Evolutionary conservation across 345 rosid genomes (phyloP).

Genomic region (Gossypium mustelinum): DNA sequence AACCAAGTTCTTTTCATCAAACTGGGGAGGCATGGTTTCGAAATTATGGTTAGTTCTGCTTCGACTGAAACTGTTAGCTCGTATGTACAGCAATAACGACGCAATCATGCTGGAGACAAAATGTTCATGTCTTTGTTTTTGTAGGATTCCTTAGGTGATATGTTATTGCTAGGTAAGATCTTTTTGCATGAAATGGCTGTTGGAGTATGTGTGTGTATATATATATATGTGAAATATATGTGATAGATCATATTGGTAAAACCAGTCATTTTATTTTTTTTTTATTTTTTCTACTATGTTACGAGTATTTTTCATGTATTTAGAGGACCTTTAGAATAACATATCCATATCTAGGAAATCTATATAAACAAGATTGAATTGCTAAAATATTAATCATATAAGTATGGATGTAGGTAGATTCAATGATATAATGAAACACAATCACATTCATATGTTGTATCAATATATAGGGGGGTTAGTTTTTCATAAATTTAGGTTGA

Average conservation of each 20-base stretch:
- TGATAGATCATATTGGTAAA: background rate
- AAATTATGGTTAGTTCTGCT: background rate
- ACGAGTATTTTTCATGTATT: background rate
- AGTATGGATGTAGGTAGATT: no score
- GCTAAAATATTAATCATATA: no score
- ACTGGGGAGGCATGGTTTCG: conserved; percentile 6
- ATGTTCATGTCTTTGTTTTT: background rate
- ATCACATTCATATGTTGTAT: no score
- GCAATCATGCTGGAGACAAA: background rate
- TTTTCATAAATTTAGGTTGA: no score
- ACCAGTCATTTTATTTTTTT: background rate
- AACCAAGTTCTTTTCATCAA: background rate
- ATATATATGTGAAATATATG: background rate
- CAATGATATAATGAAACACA: no score
- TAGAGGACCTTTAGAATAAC: no score
- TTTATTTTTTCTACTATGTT: background rate
- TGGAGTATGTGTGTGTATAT: conserved; percentile 1
- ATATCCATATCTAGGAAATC: no score
- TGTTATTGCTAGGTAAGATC: background rate
- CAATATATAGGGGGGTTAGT: no score
- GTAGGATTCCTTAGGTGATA: background rate
- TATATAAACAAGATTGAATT: no score
- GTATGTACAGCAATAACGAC: background rate
- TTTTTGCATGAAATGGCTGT: conserved; percentile 10
- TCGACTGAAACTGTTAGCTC: background rate